These are phyloP conservation scores for Leishmania gerbilli DNA, from an alignment of 208 protist genomes.

Conservation along the genomic window DNA sequence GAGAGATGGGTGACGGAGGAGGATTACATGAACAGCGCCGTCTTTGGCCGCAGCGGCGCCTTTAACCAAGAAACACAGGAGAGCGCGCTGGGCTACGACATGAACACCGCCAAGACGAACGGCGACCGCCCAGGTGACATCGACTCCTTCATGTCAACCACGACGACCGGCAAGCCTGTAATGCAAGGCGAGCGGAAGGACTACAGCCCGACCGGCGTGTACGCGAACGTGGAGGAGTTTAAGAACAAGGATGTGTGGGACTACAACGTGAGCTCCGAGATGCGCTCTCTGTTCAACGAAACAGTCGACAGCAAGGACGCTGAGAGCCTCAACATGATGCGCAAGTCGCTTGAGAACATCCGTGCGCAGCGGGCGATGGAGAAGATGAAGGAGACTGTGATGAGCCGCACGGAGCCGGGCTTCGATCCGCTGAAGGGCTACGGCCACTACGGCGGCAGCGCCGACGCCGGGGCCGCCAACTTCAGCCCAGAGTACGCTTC, in stretches of 20 bases:
- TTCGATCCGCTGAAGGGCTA: constrained; percentile 33
- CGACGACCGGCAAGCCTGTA: constrained; percentile 50
- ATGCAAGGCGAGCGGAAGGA: constrained; percentile 84
- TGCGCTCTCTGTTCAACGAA: constrained; percentile 79
- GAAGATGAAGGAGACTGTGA: constrained; percentile 85
- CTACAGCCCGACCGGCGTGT: constrained; percentile 82
- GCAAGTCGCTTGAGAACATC: constrained; percentile 88
- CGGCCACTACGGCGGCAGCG: constrained; percentile 52
- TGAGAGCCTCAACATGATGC: constrained; percentile 81
- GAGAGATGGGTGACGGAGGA: constrained; percentile 91
- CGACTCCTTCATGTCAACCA: constrained; percentile 44
- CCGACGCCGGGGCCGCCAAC: constrained; percentile 41
- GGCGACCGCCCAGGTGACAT: constrained; percentile 80
- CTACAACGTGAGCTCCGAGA: constrained; percentile 69
- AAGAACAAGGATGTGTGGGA: constrained; percentile 87
- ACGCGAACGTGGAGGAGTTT: constrained; percentile 77
- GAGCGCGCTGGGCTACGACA: constrained; percentile 81
- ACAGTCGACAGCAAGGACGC: constrained; percentile 75
- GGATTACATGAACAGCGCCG: constrained; percentile 78
- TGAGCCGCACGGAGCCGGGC: constrained; percentile 43
- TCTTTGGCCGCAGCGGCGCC: constrained; percentile 81
- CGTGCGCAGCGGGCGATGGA: constrained; percentile 75
- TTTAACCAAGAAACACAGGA: constrained; percentile 92
- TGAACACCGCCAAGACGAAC: constrained; percentile 79
- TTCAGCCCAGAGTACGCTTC: constrained; percentile 51